A percentile compares a stretch with the other conserved stretches of the same genome.
These are phyloP conservation scores for Flaveria linearis DNA, from an alignment of 129 eudicot species.

Conservation along the genomic window DNA sequence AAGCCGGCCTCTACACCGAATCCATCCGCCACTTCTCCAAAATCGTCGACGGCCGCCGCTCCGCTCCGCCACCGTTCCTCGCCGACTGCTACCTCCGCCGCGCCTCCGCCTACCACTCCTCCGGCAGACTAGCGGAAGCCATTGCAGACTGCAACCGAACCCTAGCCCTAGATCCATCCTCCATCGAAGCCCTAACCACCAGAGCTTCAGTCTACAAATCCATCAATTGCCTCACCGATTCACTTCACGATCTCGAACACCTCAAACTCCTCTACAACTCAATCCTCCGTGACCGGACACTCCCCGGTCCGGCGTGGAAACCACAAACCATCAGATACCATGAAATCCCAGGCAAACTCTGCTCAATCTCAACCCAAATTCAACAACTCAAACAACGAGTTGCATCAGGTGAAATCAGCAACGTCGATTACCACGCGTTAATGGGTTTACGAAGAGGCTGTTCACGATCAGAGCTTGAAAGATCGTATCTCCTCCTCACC, in stretches of 20 bases:
- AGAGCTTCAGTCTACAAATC: conserved; percentile 72
- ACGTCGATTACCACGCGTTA: conserved; percentile 69
- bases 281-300: conserved; percentile 60
- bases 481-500: conserved; percentile 74
- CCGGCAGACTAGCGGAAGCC: conserved; percentile 70
- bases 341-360: conserved; percentile 74
- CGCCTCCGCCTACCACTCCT: conserved; percentile 56
- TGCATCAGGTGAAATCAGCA: conserved; percentile 71
- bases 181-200: conserved; percentile 57
- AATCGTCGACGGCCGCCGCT: conserved; percentile 80
- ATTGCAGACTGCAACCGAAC: conserved; percentile 81
- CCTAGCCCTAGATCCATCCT: conserved; percentile 67
- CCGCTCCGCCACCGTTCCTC: conserved; percentile 70
- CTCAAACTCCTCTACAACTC: conserved; percentile 70
- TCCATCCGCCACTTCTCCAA: conserved; percentile 86
- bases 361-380: conserved; percentile 50
- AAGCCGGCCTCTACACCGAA: conserved; percentile 80
- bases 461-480: conserved; percentile 74
- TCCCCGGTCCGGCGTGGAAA: conserved; percentile 84
- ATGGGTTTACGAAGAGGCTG: conserved; percentile 81
- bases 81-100: conserved; percentile 85
- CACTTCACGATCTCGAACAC: conserved; percentile 90
- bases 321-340: conserved; percentile 52
- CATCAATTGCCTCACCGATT: conserved; percentile 70
- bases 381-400: conserved; percentile 65